Evolutionary conservation across 2,329 filamentous ascomycete species (phyloP).

Genomic region (Monilinia aucupariae): DNA sequence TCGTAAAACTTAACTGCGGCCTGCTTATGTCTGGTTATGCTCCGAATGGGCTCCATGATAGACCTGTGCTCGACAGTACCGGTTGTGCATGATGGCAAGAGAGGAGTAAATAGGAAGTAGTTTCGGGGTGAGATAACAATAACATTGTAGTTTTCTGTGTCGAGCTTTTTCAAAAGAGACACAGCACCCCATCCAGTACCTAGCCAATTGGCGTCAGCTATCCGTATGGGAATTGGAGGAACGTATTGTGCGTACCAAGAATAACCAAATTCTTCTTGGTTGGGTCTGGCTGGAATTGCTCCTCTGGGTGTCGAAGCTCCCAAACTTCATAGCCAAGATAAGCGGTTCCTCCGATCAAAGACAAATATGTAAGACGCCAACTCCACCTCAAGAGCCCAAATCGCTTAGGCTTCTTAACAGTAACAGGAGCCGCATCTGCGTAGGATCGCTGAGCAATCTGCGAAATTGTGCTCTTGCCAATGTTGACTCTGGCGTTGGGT

Average conservation of each 20-base stretch:
- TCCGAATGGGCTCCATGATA: constrained; percentile 98
- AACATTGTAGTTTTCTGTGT: constrained; percentile 99
- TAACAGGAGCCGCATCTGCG: constrained; percentile 38
- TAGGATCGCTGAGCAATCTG: constrained; percentile 43
- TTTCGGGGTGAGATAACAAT: constrained; percentile 96
- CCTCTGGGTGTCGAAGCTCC: constrained; percentile 70
- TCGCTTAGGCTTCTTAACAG: constrained; percentile 48
- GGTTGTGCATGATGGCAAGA: constrained; percentile 94
- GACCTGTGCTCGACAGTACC: constrained; percentile 97
- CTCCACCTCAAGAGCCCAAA: constrained; percentile 70
- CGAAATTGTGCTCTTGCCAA: constrained; percentile 31
- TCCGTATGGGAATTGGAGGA: not conserved
- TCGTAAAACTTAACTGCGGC: constrained; percentile 94
- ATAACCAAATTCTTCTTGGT: constrained; percentile 95
- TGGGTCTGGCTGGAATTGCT: constrained; percentile 75
- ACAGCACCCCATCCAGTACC: constrained; percentile 96
- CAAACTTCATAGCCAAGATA: constrained; percentile 80
- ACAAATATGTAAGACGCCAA: constrained; percentile 79
- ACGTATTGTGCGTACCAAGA: constrained; percentile 58
- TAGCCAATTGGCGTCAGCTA: constrained; percentile 37
- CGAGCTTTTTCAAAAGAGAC: constrained; percentile 94
- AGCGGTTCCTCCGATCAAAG: constrained; percentile 60
- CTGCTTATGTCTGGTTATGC: constrained; percentile 93
- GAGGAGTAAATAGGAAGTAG: constrained; percentile 98
- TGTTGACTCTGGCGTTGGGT: constrained; percentile 26